Evolutionary conservation across 495 filamentous ascomycete species (phyloP).

Genomic region (Aspergillus egyptiacus): DNA sequence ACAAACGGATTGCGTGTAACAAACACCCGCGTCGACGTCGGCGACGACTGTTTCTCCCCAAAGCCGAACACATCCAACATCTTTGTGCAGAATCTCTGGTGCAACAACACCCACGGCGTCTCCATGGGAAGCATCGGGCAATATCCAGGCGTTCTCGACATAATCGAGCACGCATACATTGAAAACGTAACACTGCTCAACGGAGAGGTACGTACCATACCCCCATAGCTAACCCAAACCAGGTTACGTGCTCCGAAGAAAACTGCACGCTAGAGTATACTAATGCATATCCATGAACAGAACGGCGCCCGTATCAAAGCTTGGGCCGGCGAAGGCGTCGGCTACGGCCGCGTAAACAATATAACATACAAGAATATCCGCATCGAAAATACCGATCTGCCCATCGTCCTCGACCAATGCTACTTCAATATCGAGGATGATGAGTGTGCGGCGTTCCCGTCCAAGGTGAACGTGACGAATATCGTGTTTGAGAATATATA

Average conservation of each 20-base stretch:
- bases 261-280: neutral
- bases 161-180: slow-evolving; percentile 49
- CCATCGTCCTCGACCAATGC: slow-evolving; percentile 51
- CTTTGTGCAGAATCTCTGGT: slow-evolving; percentile 52
- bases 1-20: slow-evolving; percentile 44
- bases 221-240: neutral
- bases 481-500: slow-evolving; percentile 50
- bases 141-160: slow-evolving; percentile 46
- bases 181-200: slow-evolving; percentile 53
- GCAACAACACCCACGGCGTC: slow-evolving; percentile 53
- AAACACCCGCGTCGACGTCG: slow-evolving; percentile 46
- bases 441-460: slow-evolving; percentile 46
- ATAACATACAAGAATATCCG: slow-evolving; percentile 54
- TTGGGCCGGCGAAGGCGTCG: slow-evolving; percentile 47
- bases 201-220: slow-evolving; percentile 29
- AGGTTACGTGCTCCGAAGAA: too few species aligned
- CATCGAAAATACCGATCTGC: slow-evolving; percentile 48
- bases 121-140: slow-evolving; percentile 55
- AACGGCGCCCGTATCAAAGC: slow-evolving; percentile 52
- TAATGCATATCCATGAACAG: slow-evolving; percentile 17
- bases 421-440: slow-evolving; percentile 51
- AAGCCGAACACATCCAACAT: slow-evolving; percentile 55
- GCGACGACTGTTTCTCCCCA: slow-evolving; percentile 56
- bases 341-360: slow-evolving; percentile 54
- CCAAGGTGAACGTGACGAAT: slow-evolving; percentile 49